These are phyloP conservation scores for Orbilia quercus DNA, from an alignment of 2,329 filamentous ascomycete species.

Conservation along the genomic window DNA sequence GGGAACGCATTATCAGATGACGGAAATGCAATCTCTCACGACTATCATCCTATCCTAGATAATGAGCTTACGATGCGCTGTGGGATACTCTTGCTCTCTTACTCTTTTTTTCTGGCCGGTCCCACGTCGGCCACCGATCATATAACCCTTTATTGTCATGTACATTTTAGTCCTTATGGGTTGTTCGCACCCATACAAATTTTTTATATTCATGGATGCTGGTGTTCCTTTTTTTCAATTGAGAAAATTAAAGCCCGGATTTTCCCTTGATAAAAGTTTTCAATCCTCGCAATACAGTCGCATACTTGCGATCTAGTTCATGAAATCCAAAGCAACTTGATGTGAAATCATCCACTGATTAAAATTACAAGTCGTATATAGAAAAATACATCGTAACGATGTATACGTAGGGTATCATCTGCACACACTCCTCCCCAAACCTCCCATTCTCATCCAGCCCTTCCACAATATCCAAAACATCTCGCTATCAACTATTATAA, in stretches of 20 bases:
- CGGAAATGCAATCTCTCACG: constrained; percentile 2
- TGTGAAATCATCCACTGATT: no score
- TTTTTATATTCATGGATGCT: constrained; percentile 49
- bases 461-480: constrained; percentile 3
- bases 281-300: neutral
- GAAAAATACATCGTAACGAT: neutral
- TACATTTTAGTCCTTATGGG: constrained; percentile 54
- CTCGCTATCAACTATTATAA: constrained; percentile 36
- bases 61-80: constrained; percentile 41
- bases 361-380: neutral
- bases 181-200: constrained; percentile 26
- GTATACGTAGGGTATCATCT: constrained; percentile 26
- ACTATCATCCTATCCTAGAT: constrained; percentile 36
- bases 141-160: constrained; percentile 44
- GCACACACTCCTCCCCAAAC: neutral
- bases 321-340: neutral
- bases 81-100: neutral
- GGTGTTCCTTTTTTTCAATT: constrained; percentile 43
- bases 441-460: neutral
- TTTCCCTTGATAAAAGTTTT: constrained; percentile 19
- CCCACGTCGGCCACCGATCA: constrained; percentile 17
- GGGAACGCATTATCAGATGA: neutral
- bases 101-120: neutral
- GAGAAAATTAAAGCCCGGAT: constrained; percentile 15
- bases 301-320: no score